Evolutionary conservation across 176 grass and related monocot genomes (phyloP).

Genomic region (Oryza glumipatula): DNA sequence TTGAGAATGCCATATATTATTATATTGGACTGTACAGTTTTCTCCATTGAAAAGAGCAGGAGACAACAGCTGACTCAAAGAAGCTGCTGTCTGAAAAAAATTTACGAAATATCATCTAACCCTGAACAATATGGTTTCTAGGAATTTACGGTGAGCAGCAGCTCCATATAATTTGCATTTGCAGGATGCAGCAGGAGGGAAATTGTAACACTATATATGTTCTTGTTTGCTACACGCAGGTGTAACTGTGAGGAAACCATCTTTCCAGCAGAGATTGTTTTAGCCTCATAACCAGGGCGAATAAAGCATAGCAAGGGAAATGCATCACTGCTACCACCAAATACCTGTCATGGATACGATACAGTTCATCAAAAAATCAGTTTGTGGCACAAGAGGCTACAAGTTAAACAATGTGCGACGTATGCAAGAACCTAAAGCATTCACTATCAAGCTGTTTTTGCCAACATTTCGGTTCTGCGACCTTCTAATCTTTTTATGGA

Average conservation of each 20-base stretch:
- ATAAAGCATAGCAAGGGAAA: constrained; percentile 79
- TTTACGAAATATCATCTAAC: not conserved
- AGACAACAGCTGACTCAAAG: not conserved
- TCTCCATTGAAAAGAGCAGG: not conserved
- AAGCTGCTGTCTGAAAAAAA: not conserved
- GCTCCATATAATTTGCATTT: not conserved
- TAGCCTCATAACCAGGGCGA: constrained; percentile 62
- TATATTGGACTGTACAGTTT: not conserved
- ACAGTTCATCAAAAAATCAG: not conserved
- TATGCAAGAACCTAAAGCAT: not conserved
- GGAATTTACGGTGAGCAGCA: not conserved
- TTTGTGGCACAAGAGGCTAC: not conserved
- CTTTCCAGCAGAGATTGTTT: constrained; percentile 63
- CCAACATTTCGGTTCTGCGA: not conserved
- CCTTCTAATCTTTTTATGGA: not conserved
- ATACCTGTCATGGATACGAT: constrained; percentile 56
- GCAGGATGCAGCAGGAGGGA: not conserved
- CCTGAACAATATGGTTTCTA: not conserved
- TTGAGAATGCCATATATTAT: not conserved
- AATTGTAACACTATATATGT: not conserved
- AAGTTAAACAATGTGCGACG: not conserved
- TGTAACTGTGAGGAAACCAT: constrained; percentile 63
- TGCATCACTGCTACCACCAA: constrained; percentile 77
- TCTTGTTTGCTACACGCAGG: constrained; percentile 41
- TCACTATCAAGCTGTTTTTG: not conserved